Evolutionary conservation across 2,329 filamentous ascomycete genomes (phyloP), one percentile per base, ranked within the genome.

Genomic region (Cercospora sp.): DNA sequence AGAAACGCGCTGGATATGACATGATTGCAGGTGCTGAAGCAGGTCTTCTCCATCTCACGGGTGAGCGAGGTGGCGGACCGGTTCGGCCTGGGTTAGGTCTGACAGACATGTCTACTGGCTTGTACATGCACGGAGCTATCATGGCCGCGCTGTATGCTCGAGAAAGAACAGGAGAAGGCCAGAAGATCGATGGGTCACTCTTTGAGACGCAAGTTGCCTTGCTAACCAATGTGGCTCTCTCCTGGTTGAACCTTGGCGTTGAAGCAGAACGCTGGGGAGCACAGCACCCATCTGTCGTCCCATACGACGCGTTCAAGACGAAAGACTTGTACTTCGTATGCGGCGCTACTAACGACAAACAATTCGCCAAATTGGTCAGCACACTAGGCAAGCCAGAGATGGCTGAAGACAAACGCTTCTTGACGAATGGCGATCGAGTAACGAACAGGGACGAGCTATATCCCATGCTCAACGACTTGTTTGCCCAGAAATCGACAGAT

Each of bases 101-200:
- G 40, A 81, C 79, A 18, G 82, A 84, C 67, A 81, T 84, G 77
- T 77, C 76, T 5, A 84, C 82, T 0, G 82, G 82, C 0, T 71
- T 84, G 2, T 84, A 82, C 67, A 78, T 81, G 26, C 81, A 83
- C 63, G 81, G 82, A 0, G 81, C 82, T 1, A 83, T 84, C 26
- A 71, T 82, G 30, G 78, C 82, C 0, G 82, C 82, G 0, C 69
- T 84, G 0, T 76, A 79, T 28, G 75, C 79, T n/a, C 77, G 81
- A 0, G 73, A 77, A 51, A 75, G 74, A 13, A 81, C 78, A 0
- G 81, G 81, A 0, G 68, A 71, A 10, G 82, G 82, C 1, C 82
- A 84, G 66, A 78, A 80, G 34, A 79, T 85, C 5, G 81, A 83
- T 49, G 77, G 79, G 0, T 83, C 80, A 0, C 74, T 85, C 3